Conservation (phyloP, 331 rosid species). For the Ulmus americana region DNA sequence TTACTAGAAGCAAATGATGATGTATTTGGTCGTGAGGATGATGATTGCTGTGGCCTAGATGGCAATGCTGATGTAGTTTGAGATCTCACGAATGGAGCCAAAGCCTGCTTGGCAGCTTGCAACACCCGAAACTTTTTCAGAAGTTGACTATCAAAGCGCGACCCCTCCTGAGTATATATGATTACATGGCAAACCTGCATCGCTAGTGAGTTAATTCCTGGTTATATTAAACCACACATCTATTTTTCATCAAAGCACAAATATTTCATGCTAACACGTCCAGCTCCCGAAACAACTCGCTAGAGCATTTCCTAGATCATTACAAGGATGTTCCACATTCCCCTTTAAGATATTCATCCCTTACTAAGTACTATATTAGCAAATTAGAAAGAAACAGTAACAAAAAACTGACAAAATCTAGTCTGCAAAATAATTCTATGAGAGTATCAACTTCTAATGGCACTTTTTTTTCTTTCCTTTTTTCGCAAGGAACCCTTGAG, state of each 20-base stretch:
- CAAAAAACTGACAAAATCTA: not conserved
- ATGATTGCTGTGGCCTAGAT: conserved; percentile 39
- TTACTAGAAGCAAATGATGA: conserved; percentile 37
- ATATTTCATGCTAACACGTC: not conserved
- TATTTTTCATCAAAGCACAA: conserved; percentile 10
- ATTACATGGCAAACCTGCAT: conserved; percentile 94
- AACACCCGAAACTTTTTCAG: conserved; percentile 68
- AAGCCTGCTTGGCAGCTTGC: conserved; percentile 77
- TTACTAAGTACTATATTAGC: not conserved
- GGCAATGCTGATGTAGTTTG: conserved; percentile 35
- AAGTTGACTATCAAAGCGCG: conserved; percentile 56
- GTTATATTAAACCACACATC: conserved; percentile 16
- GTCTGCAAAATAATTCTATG: not conserved
- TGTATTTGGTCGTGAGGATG: conserved; percentile 41
- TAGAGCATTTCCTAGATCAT: not conserved
- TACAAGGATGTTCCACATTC: not conserved
- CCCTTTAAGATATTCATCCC: not conserved
- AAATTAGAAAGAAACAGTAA: not conserved
- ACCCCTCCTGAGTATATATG: conserved; percentile 72
- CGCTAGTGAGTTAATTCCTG: conserved; percentile 29
- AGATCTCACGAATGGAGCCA: conserved; percentile 61
- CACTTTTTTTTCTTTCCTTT: too few relatives aligned
- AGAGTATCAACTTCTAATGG: not conserved
- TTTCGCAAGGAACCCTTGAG: too few relatives aligned
- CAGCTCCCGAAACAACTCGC: conserved; percentile 11